These are phyloP conservation scores for Cladobotryum protrusum DNA, from an alignment of 2,329 filamentous ascomycete species.

Conservation along the genomic window DNA sequence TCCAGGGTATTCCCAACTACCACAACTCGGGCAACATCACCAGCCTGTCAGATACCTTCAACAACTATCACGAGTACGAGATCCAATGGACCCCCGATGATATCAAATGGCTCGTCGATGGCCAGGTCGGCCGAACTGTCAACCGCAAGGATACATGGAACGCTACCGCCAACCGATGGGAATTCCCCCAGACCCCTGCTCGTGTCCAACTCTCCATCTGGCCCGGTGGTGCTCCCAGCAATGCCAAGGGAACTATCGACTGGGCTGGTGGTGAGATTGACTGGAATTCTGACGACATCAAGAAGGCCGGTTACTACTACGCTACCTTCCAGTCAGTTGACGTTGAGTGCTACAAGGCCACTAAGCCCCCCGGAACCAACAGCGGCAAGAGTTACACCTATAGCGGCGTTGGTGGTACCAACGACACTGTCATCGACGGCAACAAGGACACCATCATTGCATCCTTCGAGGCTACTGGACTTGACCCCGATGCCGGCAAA, in stretches of 20 bases:
- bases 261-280: conserved; percentile 91
- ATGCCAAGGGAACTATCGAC: conserved; percentile 75
- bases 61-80: conserved; percentile 81
- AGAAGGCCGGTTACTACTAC: conserved; percentile 82
- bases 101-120: conserved; percentile 84
- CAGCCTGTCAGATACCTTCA: conserved; percentile 59
- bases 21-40: conserved; percentile 68
- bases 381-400: conserved; percentile 71
- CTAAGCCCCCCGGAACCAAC: conserved; percentile 57
- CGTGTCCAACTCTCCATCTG: conserved; percentile 92
- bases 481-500: conserved; percentile 53
- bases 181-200: conserved; percentile 85
- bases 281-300: conserved; percentile 74
- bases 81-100: conserved; percentile 86
- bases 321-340: conserved; percentile 69
- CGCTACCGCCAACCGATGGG: conserved; percentile 69
- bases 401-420: conserved; percentile 57
- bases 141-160: conserved; percentile 82
- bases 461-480: conserved; percentile 74
- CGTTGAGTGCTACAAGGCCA: conserved; percentile 77
- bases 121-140: conserved; percentile 65
- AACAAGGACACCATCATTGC: conserved; percentile 69
- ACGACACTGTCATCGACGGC: conserved; percentile 70
- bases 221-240: conserved; percentile 78
- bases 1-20: conserved; percentile 86